A percentile compares a stretch with the other conserved stretches of the same genome.
phyloP scores from a whole-genome alignment of 1,284 basidiomycete genomes.

The Irpex sp. region DNA sequence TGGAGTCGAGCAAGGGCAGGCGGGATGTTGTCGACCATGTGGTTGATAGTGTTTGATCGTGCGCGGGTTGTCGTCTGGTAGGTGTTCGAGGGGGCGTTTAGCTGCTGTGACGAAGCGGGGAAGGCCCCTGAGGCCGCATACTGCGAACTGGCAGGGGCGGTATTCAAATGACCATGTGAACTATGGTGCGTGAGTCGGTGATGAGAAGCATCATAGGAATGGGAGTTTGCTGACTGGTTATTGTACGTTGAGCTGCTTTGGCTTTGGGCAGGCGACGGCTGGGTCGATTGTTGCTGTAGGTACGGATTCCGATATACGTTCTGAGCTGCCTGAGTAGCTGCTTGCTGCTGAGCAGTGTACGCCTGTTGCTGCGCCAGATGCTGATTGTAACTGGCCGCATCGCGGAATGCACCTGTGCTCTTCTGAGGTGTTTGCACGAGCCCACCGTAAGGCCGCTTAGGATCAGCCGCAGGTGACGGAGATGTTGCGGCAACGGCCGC shows the following conservation, averaged over 20 bases:
- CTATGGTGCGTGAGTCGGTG: conserved; percentile 41
- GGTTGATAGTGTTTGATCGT: conserved; percentile 86
- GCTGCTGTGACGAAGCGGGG: conserved; percentile 26
- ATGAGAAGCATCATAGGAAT: conserved; percentile 25
- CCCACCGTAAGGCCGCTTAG: conserved; percentile 93
- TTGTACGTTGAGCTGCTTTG: conserved; percentile 20
- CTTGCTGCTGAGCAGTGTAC: conserved; percentile 82
- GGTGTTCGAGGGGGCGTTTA: conserved; percentile 57
- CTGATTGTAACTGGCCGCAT: conserved; percentile 93
- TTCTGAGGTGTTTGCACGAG: conserved; percentile 79
- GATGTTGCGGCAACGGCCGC: conserved; percentile 11
- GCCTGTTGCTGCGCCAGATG: conserved; percentile 93
- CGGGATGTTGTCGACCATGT: conserved; percentile 88
- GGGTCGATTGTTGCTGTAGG: conserved; percentile 38
- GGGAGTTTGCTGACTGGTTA: conserved; percentile 18
- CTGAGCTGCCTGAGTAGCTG: conserved; percentile 60
- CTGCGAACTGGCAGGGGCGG: conserved; percentile 36
- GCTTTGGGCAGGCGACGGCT: conserved; percentile 33
- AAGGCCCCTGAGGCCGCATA: conserved; percentile 34
- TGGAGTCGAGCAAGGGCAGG: conserved; percentile 86
- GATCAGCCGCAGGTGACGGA: conserved; percentile 41
- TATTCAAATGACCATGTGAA: conserved; percentile 45
- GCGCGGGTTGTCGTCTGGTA: conserved; percentile 68
- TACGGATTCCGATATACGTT: conserved; percentile 74
- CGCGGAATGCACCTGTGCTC: conserved; percentile 82